Evolutionary conservation across 306 rosid genomes (phyloP).

Genomic region (Luffa aegyptiaca): DNA sequence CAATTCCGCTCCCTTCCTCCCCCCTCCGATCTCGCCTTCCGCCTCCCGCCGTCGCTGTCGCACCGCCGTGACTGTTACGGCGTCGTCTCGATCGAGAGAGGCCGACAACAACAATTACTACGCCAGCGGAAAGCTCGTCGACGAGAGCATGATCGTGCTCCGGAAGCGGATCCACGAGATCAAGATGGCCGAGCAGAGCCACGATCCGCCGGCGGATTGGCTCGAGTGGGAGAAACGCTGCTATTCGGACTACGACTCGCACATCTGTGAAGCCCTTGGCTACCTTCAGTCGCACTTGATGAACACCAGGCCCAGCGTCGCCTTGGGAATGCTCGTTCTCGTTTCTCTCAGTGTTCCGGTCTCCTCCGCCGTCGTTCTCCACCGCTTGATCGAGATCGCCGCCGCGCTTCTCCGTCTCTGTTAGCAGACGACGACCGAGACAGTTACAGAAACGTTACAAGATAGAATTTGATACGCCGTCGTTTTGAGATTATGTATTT

Average conservation of each 20-base stretch:
- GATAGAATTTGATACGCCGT: neutral
- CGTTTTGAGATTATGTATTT: too few species aligned
- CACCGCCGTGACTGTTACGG: neutral
- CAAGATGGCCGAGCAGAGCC: slow-evolving; percentile 14
- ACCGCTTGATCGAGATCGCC: slow-evolving; percentile 1
- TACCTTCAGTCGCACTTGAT: slow-evolving; percentile 17
- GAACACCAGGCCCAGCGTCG: slow-evolving; percentile 24
- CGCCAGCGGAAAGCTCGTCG: slow-evolving; percentile 9
- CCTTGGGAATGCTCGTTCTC: slow-evolving; percentile 15
- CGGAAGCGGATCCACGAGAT: slow-evolving; percentile 27
- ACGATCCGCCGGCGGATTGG: slow-evolving; percentile 25
- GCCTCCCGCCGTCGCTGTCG: neutral
- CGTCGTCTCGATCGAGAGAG: neutral
- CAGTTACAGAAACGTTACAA: neutral
- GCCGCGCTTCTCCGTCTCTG: slow-evolving; percentile 2
- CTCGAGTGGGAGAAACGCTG: slow-evolving; percentile 24
- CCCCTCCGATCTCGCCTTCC: neutral
- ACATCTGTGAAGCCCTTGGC: slow-evolving; percentile 16
- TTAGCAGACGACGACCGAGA: neutral
- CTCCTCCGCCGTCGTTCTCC: slow-evolving; percentile 8
- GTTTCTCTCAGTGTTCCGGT: slow-evolving; percentile 13
- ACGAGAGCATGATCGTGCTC: slow-evolving; percentile 26
- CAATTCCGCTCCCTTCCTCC: neutral
- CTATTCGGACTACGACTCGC: slow-evolving; percentile 14
- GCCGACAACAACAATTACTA: neutral